Conservation (phyloP, 2,329 filamentous ascomycete species). For the Fusarium sarcochroum region DNA sequence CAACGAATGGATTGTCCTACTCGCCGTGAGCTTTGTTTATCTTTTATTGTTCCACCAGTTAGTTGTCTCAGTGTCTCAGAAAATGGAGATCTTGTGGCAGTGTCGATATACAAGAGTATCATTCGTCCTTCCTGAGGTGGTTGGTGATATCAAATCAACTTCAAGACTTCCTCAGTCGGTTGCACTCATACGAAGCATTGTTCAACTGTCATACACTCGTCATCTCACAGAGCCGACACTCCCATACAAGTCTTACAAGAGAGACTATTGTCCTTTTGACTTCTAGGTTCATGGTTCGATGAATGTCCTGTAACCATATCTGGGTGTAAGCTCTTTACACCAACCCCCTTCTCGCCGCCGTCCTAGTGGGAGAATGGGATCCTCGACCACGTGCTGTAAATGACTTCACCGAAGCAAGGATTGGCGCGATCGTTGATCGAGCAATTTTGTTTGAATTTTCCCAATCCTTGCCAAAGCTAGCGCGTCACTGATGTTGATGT, state of each 20-base stretch:
- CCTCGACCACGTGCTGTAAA: conserved; percentile 30
- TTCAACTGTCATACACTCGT: conserved; percentile 41
- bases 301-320: not conserved
- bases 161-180: conserved; percentile 14
- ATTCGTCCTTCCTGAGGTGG: not conserved
- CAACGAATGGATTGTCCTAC: not conserved
- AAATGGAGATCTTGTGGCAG: conserved; percentile 8
- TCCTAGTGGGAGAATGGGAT: conserved; percentile 13
- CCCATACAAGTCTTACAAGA: too few species aligned
- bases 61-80: not conserved
- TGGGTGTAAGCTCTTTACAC: conserved; percentile 3
- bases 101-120: not conserved
- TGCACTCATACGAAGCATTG: conserved; percentile 31
- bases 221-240: conserved; percentile 34
- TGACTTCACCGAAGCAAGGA: conserved; percentile 18
- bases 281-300: not conserved
- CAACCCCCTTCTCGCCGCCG: conserved; percentile 11
- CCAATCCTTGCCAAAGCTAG: conserved; percentile 18
- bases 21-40: not conserved
- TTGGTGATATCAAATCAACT: conserved; percentile 29
- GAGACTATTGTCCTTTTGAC: conserved; percentile 9
- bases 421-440: conserved; percentile 30
- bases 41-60: conserved; percentile 4
- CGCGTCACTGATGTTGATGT: conserved; percentile 21
- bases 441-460: conserved; percentile 12